phyloP scores from a whole-genome alignment of 768 basidiomycete species.

The Suillus occidentalis region DNA sequence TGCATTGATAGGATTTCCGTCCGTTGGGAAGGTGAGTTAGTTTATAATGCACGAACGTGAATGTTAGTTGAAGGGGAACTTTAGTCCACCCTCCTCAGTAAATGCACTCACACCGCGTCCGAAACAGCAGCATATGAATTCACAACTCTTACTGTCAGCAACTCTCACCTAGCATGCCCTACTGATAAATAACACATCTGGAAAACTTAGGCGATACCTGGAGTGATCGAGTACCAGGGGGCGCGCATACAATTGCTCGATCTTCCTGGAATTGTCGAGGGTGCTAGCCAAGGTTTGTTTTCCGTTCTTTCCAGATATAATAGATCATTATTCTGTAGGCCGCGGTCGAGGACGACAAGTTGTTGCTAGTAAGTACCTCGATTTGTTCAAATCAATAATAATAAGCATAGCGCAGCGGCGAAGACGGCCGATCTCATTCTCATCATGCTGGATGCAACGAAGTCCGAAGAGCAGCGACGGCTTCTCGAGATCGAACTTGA shows the following conservation, averaged over 20 bases:
- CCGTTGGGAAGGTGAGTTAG: constrained; percentile 75
- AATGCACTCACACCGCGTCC: constrained; percentile 88
- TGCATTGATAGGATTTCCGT: constrained; percentile 93
- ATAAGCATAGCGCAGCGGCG: constrained; percentile 47
- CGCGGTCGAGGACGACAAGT: constrained; percentile 95
- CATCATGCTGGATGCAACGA: constrained; percentile 91
- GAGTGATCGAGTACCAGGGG: constrained; percentile 95
- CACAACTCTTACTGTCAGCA: constrained; percentile 79
- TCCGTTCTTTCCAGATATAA: not conserved
- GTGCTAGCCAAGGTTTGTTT: constrained; percentile 70
- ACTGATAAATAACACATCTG: not conserved
- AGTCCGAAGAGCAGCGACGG: constrained; percentile 86
- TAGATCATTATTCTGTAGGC: constrained; percentile 21
- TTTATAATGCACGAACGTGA: not conserved
- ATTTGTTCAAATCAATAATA: not conserved
- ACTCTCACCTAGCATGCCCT: not conserved
- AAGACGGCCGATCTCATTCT: constrained; percentile 94
- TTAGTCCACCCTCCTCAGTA: constrained; percentile 88
- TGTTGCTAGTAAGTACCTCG: constrained; percentile 65
- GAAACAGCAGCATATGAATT: constrained; percentile 94
- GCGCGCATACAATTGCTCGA: constrained; percentile 92
- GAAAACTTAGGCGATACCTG: constrained; percentile 79
- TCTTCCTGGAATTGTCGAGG: constrained; percentile 94
- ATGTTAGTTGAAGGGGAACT: constrained; percentile 10
- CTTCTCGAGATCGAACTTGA: constrained; percentile 93